phyloP scores from a whole-genome alignment of 2,329 filamentous ascomycete genomes.

The Fusarium tjaetaba region DNA sequence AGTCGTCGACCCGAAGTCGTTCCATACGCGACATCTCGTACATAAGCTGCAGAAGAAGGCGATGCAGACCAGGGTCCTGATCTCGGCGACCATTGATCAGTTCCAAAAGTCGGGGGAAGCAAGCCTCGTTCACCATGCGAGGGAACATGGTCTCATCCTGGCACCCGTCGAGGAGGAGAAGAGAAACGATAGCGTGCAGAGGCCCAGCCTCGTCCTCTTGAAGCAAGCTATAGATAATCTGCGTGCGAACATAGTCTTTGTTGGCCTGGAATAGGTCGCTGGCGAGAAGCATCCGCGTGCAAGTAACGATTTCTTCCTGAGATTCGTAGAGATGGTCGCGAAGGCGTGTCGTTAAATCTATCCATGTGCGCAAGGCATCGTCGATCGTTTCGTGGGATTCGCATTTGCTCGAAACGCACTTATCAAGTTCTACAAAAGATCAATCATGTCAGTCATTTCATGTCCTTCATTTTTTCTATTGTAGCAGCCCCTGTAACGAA shows the following conservation, averaged over 20 bases:
- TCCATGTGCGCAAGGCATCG: conserved; percentile 84
- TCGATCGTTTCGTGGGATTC: conserved; percentile 73
- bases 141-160: conserved; percentile 81
- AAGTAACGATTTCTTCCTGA: conserved; percentile 82
- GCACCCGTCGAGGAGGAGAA: conserved; percentile 88
- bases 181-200: conserved; percentile 84
- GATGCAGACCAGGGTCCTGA: conserved; percentile 77
- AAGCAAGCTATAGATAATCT: conserved; percentile 90
- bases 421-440: conserved; percentile 56
- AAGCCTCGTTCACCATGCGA: conserved; percentile 86
- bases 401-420: conserved; percentile 59
- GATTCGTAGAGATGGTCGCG: conserved; percentile 79
- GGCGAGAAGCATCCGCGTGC: conserved; percentile 80
- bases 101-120: conserved; percentile 84
- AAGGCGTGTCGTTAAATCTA: conserved; percentile 79
- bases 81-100: conserved; percentile 75
- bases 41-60: conserved; percentile 84
- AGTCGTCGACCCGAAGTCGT: conserved; percentile 77
- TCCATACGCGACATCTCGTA: conserved; percentile 98
- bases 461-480: neutral
- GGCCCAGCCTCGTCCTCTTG: conserved; percentile 85
- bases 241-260: conserved; percentile 86
- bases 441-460: conserved; percentile 21
- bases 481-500: neutral
- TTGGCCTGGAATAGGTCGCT: conserved; percentile 79